Percentiles rank a stretch among this genome's conserved stretches.
Evolutionary conservation across 139 green algal species (phyloP).

Genomic region (Tetradesmus lagerheimii): DNA sequence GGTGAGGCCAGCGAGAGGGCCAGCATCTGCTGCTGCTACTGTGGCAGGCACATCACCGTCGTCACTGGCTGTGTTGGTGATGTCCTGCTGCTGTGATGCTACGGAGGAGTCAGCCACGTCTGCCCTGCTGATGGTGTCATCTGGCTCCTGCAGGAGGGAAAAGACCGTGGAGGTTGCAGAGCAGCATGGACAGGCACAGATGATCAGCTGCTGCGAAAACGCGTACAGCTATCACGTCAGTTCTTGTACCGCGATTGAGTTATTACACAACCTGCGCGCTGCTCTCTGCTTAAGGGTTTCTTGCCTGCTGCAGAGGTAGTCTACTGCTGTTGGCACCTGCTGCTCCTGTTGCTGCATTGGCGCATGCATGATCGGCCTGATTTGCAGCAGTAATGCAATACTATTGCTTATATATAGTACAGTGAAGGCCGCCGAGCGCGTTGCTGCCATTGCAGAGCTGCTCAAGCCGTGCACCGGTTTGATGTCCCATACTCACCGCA

Average conservation of each 20-base stretch:
- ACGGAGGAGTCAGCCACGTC: not conserved
- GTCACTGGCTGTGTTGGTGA: not conserved
- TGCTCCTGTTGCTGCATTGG: not conserved
- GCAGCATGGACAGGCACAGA: not conserved
- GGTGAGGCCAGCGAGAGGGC: constrained; percentile 12
- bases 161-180: not conserved
- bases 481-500: not conserved
- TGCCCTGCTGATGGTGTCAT: not conserved
- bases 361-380: not conserved
- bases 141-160: not conserved
- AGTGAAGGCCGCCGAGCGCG: not conserved
- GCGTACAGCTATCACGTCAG: too few relatives aligned
- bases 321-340: not conserved
- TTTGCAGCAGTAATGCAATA: not conserved
- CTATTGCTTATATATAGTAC: not conserved
- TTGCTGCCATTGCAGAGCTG: not conserved
- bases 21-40: not conserved
- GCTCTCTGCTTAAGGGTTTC: too few relatives aligned
- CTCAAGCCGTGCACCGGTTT: not conserved
- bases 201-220: not conserved
- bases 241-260: too few relatives aligned
- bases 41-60: not conserved
- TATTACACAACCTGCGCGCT: not conserved
- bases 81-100: constrained; percentile 4
- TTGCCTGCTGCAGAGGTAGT: too few relatives aligned